A percentile compares a stretch with the other conserved stretches of the same genome.
Conservation (phyloP, 1,284 basidiomycete genomes). For the Ustilago lituana region DNA sequence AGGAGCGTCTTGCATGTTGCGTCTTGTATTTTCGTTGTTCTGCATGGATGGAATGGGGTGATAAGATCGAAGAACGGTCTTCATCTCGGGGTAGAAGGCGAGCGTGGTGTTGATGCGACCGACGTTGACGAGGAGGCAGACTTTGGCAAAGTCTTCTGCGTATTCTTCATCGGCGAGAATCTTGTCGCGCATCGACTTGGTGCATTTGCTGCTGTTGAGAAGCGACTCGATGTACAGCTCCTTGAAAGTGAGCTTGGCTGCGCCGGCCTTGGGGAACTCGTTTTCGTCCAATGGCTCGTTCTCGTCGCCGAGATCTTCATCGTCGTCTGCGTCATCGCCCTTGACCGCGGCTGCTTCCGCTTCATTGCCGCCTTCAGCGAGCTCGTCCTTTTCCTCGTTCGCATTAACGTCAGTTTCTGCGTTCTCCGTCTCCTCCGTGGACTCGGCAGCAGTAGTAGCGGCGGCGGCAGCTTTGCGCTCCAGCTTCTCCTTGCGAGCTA, state of each 20-base stretch:
- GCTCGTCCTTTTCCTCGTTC: slow-evolving; percentile 48
- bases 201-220: slow-evolving; percentile 81
- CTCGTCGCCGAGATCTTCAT: slow-evolving; percentile 37
- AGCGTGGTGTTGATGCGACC: slow-evolving; percentile 94
- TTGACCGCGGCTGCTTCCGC: slow-evolving; percentile 8
- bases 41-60: slow-evolving; percentile 84
- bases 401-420: slow-evolving; percentile 13
- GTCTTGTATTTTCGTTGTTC: slow-evolving; percentile 72
- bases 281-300: slow-evolving; percentile 39
- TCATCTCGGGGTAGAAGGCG: slow-evolving; percentile 81
- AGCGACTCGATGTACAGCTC: slow-evolving; percentile 85
- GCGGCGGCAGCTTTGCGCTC: slow-evolving; percentile 34
- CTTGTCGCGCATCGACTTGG: slow-evolving; percentile 85
- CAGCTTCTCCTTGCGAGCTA: slow-evolving; percentile 36
- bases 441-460: slow-evolving; percentile 20
- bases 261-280: slow-evolving; percentile 53
- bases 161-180: slow-evolving; percentile 81
- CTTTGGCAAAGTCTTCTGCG: slow-evolving; percentile 79
- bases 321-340: slow-evolving; percentile 14
- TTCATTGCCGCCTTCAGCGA: slow-evolving; percentile 33
- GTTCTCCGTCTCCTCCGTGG: slow-evolving; percentile 10
- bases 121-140: slow-evolving; percentile 86
- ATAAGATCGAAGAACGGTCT: slow-evolving; percentile 81
- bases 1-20: slow-evolving; percentile 82
- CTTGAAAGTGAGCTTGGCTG: slow-evolving; percentile 73